These are phyloP conservation scores for Trichoderma orchidacearum DNA, from an alignment of 495 filamentous ascomycete species.

Conservation along the genomic window DNA sequence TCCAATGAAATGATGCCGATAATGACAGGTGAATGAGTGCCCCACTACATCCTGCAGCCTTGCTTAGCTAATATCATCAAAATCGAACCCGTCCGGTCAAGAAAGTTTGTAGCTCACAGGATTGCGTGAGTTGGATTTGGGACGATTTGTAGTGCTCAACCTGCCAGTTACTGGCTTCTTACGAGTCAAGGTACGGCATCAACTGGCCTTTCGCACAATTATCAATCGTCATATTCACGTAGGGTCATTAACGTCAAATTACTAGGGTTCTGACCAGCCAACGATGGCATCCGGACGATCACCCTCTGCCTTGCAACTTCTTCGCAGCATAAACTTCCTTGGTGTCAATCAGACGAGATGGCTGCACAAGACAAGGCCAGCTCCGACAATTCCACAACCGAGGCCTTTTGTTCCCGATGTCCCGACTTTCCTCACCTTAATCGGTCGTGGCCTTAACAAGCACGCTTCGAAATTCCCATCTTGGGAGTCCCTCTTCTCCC, in stretches of 20 bases:
- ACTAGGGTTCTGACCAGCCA: not conserved
- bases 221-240: not conserved
- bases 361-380: constrained; percentile 16
- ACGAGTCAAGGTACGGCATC: not conserved
- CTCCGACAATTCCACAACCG: constrained; percentile 45
- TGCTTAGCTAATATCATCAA: not conserved
- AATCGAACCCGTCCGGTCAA: not conserved
- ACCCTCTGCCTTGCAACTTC: not conserved
- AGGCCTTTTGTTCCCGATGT: constrained; percentile 81
- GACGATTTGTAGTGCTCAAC: not conserved
- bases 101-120: not conserved
- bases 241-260: not conserved
- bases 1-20: not conserved
- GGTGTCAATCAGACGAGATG: constrained; percentile 11
- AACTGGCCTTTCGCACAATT: not conserved
- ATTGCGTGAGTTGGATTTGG: not conserved
- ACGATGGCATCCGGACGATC: not conserved
- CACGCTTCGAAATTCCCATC: constrained; percentile 72
- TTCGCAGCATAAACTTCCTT: not conserved
- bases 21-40: not conserved
- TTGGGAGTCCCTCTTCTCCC: constrained; percentile 78
- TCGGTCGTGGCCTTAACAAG: constrained; percentile 71
- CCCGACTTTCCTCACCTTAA: constrained; percentile 75
- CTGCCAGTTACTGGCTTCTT: not conserved
- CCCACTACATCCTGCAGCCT: not conserved